Evolutionary conservation across 345 rosid species (phyloP), one percentile per base, ranked within the genome.

Genomic region (Geranium brycei): DNA sequence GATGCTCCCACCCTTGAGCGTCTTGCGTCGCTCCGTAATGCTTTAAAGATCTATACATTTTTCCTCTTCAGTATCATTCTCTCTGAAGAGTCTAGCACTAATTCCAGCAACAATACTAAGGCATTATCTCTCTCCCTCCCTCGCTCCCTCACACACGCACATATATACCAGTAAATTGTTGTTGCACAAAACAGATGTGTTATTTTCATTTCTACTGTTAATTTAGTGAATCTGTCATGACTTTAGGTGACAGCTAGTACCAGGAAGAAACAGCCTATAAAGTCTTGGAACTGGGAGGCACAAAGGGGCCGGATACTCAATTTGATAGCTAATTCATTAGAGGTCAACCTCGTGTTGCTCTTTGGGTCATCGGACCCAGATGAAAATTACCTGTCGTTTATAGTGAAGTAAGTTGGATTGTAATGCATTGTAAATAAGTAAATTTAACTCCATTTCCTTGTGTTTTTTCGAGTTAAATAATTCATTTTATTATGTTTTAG

Each of bases 291-390:
- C 63, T 90, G 90, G 97, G 99, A 93, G 47, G 75, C 80, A 59
- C 96, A 83, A 66, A 83, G 97, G 73, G 91, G 81, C 51, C 82
- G 97, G 47, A 77, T 93, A 73, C 97, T 93, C 64, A 85, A 70
- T 79, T 72, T 88, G 77, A 86, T 90, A 71, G 97, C 99, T 8
- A 93, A 82, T 77, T 93, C 99, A 16, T 80, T 93, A 18, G 97
- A 93, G 73, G 81, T 88, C 84, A 90, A 90, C 87, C 82, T 93
- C 51, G 57, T 77, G 4, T 73, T 93, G 80, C 96, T 93, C 74
- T 93, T 93, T 73, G 96, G 99, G 64, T 87, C 97, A 47, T 55
- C 85, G 2, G 84, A 83, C 62, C 87, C 83, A 0, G 96, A 93
- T 56, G 99, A 93, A 74, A 93, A 84, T 80, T 93, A 86, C 78